Percentiles rank a stretch among this genome's conserved stretches.
These are phyloP conservation scores for Neckera pumila DNA, from an alignment of 225 moss, liverwort and hornwort genomes.

Conservation along the genomic window DNA sequence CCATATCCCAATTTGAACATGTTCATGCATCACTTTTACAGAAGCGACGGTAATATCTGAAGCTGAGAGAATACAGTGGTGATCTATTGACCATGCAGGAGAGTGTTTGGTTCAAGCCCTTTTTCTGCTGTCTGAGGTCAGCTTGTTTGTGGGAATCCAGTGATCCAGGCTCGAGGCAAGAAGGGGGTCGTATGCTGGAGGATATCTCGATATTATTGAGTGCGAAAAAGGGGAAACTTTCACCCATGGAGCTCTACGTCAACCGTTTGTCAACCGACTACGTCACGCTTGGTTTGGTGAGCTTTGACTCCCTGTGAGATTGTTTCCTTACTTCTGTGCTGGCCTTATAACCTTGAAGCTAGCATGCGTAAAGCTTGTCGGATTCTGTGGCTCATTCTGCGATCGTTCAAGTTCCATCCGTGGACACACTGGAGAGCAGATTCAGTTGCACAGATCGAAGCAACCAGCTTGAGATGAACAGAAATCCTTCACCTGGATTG, in stretches of 20 bases:
- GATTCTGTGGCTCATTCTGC: neutral
- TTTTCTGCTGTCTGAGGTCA: slow-evolving; percentile 58
- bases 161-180: slow-evolving; percentile 46
- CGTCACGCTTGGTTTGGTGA: slow-evolving; percentile 51
- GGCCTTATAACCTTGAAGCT: neutral
- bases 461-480: neutral
- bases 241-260: slow-evolving; percentile 70
- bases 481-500: neutral
- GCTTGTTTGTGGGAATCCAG: slow-evolving; percentile 81
- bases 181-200: slow-evolving; percentile 47
- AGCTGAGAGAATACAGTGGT: slow-evolving; percentile 14
- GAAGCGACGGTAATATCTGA: neutral
- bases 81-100: slow-evolving; percentile 48
- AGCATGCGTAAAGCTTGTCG: neutral
- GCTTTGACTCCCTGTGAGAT: neutral
- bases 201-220: slow-evolving; percentile 56
- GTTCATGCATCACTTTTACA: neutral
- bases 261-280: slow-evolving; percentile 50
- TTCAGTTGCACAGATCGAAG: neutral
- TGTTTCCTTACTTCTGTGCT: neutral
- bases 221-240: slow-evolving; percentile 42
- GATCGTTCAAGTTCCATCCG: neutral
- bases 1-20: neutral
- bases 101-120: slow-evolving; percentile 60
- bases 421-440: neutral